Percentiles rank a stretch among this genome's conserved stretches.
These are phyloP conservation scores for Ulvella scutata DNA, from an alignment of 139 green algal genomes.

Conservation along the genomic window DNA sequence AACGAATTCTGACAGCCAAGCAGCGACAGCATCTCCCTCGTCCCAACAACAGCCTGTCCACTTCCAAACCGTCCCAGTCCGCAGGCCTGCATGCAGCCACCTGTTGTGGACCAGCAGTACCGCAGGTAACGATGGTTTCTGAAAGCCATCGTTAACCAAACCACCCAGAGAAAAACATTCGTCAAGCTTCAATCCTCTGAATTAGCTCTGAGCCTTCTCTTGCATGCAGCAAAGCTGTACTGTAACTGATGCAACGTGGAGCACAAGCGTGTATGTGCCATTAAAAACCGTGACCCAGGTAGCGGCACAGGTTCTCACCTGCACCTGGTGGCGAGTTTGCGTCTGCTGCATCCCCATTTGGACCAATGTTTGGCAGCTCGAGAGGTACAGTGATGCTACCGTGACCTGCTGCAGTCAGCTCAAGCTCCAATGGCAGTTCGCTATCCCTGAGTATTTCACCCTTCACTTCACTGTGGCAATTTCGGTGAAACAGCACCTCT, in stretches of 20 bases:
- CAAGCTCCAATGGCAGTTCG: no score
- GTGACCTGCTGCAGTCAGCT: no score
- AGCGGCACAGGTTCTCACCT: no score
- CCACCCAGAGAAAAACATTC: not conserved
- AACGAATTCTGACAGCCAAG: not conserved
- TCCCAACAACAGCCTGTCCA: not conserved
- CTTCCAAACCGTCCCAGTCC: not conserved
- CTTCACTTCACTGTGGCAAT: not conserved
- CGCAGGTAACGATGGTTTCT: not conserved
- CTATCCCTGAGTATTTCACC: no score
- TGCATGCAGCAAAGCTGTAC: not conserved
- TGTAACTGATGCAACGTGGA: not conserved
- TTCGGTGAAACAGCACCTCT: not conserved
- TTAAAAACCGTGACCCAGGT: no score
- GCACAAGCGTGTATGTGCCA: no score
- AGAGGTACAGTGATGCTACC: no score
- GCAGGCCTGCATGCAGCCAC: not conserved
- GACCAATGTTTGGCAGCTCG: no score
- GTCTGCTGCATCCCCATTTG: no score
- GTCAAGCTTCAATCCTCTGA: no score
- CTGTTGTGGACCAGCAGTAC: not conserved
- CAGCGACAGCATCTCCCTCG: not conserved
- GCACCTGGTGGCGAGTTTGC: no score
- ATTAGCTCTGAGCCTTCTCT: no score
- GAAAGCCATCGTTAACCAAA: not conserved